Conservation (phyloP, 768 basidiomycete species). For the Phaeotremella skinneri region DNA sequence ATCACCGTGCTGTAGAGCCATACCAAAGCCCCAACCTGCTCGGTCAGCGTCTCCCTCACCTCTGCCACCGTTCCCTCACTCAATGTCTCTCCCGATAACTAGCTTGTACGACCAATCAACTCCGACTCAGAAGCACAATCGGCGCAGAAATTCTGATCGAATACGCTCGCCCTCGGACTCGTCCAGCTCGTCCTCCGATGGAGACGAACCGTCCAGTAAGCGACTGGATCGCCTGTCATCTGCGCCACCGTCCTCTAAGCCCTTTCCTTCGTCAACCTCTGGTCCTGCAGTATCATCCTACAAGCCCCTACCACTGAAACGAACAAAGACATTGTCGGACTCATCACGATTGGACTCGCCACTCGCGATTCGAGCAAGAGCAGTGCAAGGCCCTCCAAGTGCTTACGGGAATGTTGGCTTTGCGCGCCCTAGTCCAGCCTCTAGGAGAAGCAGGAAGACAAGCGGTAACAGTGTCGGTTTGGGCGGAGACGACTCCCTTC, state of each 20-base stretch:
- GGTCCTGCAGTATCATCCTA: constrained; percentile 14
- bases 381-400: constrained; percentile 26
- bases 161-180: constrained; percentile 37
- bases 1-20: constrained; percentile 12
- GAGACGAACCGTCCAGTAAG: constrained; percentile 14
- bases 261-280: constrained; percentile 20
- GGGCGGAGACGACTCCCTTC: neutral
- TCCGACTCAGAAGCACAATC: constrained; percentile 15
- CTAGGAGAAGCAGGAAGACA: constrained; percentile 28
- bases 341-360: constrained; percentile 23
- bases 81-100: constrained; percentile 31
- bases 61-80: constrained; percentile 21
- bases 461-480: constrained; percentile 1
- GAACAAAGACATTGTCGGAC: constrained; percentile 7
- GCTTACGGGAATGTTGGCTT: constrained; percentile 29
- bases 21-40: constrained; percentile 19
- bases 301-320: constrained; percentile 15
- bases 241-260: constrained; percentile 19
- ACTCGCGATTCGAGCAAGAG: constrained; percentile 25
- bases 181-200: constrained; percentile 25
- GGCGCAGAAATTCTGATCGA: constrained; percentile 30
- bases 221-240: constrained; percentile 17
- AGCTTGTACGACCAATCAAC: constrained; percentile 29
- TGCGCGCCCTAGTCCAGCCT: constrained; percentile 41
- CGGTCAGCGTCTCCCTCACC: constrained; percentile 23